phyloP scores from a whole-genome alignment of 805 yeast genomes.

The Metahyphopichia silvanorum region DNA sequence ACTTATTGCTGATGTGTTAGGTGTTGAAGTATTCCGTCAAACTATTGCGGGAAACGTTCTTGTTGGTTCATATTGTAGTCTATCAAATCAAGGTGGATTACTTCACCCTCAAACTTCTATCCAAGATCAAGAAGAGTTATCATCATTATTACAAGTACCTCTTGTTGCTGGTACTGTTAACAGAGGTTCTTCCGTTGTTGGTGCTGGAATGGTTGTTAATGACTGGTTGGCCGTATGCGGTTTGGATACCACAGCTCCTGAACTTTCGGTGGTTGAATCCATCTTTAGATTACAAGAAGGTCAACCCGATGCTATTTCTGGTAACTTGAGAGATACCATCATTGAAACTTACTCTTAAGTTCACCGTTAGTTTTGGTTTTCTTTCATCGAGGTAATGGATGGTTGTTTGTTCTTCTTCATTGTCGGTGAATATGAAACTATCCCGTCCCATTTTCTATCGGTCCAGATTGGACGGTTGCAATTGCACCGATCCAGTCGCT shows the following conservation, averaged over 20 bases:
- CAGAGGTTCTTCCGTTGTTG: constrained; percentile 96
- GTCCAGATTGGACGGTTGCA: too few species aligned
- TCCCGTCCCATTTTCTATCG: too few species aligned
- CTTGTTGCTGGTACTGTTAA: constrained; percentile 98
- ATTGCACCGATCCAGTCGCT: too few species aligned
- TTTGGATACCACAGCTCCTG: constrained; percentile 97
- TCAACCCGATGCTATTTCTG: constrained; percentile 80
- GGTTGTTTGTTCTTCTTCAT: too few species aligned
- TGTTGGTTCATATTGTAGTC: constrained; percentile 93
- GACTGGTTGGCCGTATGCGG: constrained; percentile 98
- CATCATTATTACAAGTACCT: constrained; percentile 94
- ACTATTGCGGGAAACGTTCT: constrained; percentile 97
- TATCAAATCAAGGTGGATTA: constrained; percentile 96
- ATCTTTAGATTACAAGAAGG: constrained; percentile 92
- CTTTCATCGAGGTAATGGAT: not conserved
- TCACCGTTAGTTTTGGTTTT: too few species aligned
- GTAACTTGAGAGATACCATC: constrained; percentile 85
- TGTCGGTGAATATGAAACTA: too few species aligned
- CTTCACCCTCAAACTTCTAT: constrained; percentile 97
- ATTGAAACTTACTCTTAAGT: constrained; percentile 81
- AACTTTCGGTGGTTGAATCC: constrained; percentile 92
- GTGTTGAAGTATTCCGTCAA: constrained; percentile 98
- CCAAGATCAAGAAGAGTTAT: constrained; percentile 97
- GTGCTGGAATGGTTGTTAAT: constrained; percentile 98
- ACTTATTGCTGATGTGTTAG: constrained; percentile 93